Evolutionary conservation across 495 filamentous ascomycete species (phyloP).

Genomic region (Penicillium soppii): DNA sequence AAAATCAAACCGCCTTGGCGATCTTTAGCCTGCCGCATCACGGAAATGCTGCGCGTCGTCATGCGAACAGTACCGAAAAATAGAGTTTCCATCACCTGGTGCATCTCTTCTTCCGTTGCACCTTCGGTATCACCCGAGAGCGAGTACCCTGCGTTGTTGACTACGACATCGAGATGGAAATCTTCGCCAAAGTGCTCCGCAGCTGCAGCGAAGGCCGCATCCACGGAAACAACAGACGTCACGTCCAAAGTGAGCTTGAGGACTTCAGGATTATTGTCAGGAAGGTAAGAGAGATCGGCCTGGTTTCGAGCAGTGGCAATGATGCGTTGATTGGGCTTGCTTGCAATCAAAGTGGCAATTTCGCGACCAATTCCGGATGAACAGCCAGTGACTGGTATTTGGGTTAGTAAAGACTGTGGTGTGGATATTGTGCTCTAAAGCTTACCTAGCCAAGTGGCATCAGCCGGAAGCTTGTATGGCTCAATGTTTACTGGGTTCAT

Average conservation of each 20-base stretch:
- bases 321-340: slow-evolving; percentile 38
- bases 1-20: slow-evolving; percentile 50
- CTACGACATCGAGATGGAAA: slow-evolving; percentile 23
- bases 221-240: slow-evolving; percentile 14
- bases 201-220: slow-evolving; percentile 30
- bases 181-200: slow-evolving; percentile 17
- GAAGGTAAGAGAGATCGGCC: slow-evolving; percentile 32
- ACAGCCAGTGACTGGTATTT: slow-evolving; percentile 14
- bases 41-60: slow-evolving; percentile 39
- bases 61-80: slow-evolving; percentile 54
- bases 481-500: slow-evolving; percentile 28
- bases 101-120: slow-evolving; percentile 35
- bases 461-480: slow-evolving; percentile 43
- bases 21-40: slow-evolving; percentile 39
- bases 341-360: slow-evolving; percentile 13
- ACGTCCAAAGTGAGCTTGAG: slow-evolving; percentile 33
- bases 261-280: slow-evolving; percentile 21
- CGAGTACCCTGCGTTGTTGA: slow-evolving; percentile 37
- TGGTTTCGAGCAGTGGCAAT: slow-evolving; percentile 46
- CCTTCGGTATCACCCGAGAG: slow-evolving; percentile 47
- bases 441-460: slow-evolving; percentile 53
- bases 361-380: slow-evolving; percentile 42
- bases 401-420: slow-evolving; percentile 26
- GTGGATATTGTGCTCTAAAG: slow-evolving; percentile 16
- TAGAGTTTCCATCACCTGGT: slow-evolving; percentile 49